Conservation (phyloP, 2,329 filamentous ascomycete species). For the Trichoderma citrinoviride region DNA sequence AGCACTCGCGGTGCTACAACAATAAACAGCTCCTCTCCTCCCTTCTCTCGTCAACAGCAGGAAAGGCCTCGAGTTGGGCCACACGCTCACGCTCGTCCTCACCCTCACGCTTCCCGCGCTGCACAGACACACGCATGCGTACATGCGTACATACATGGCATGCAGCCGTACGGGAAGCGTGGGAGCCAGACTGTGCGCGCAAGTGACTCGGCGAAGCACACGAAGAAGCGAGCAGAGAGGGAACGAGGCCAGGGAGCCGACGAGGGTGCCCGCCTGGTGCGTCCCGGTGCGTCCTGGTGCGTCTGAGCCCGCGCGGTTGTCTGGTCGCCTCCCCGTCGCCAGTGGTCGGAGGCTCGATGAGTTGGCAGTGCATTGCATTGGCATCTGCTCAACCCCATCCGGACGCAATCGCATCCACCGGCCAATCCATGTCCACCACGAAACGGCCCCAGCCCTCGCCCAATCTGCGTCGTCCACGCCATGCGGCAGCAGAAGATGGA, state of each 20-base stretch:
- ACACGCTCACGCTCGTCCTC: neutral
- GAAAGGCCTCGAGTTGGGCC: neutral
- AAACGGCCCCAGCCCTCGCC: slow-evolving; percentile 23
- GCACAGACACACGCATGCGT: slow-evolving; percentile 8
- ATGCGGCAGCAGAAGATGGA: slow-evolving; percentile 28
- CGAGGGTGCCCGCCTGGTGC: slow-evolving; percentile 11
- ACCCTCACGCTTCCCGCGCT: neutral
- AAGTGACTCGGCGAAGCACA: neutral
- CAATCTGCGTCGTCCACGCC: slow-evolving; percentile 34
- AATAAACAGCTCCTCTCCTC: neutral
- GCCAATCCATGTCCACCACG: slow-evolving; percentile 28
- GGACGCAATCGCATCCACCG: slow-evolving; percentile 22
- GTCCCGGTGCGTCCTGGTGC: neutral
- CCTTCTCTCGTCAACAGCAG: neutral
- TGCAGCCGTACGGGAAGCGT: slow-evolving; percentile 9
- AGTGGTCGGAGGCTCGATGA: slow-evolving; percentile 22
- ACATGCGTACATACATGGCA: slow-evolving; percentile 6
- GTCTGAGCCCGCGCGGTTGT: slow-evolving; percentile 14
- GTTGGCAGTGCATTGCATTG: slow-evolving; percentile 27
- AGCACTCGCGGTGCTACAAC: too few relatives aligned
- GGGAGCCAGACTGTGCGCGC: slow-evolving; percentile 6
- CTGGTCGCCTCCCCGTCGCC: slow-evolving; percentile 11
- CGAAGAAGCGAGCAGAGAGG: neutral
- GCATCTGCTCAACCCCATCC: slow-evolving; percentile 19
- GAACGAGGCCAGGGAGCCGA: neutral